Base-by-base conservation (phyloP, 2,329 filamentous ascomycete species). In the Davidsoniella virescens region DNA sequence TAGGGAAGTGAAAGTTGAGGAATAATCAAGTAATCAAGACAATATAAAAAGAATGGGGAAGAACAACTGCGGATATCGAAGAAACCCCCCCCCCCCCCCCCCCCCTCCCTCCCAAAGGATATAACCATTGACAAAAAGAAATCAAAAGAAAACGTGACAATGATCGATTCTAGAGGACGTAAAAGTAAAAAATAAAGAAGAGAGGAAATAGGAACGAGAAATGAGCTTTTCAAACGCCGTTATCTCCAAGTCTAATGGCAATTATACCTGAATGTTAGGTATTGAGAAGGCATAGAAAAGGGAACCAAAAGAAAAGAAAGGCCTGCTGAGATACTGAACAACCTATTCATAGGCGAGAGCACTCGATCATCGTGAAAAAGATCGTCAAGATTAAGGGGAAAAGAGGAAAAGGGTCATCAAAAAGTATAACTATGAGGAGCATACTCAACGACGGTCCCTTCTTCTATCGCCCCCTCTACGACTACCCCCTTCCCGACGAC, bases 401-500 rank as follows among this genome's bases (percentile, higher is more conserved):
- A 40, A 49, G 14, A 44, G 9, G 9, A 33, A 20, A 42, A 26
- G 9, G 14, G 23, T 18, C 18, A 33, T 33, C 29, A 12, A 33
- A 33, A 33, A 33, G 12, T 12, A 33, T 8, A 12, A 33, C 29
- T 33, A 12, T 12, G 10, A 33, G 29, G 29, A 2, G 4, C 14
- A 16, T 5, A 7, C 10, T 39, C 29, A 52, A 18, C 47, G 42
- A 33, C 47, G 51, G 10, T 49, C 51, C 14, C 47, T 38, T 52
- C 47, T 52, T 17, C 46, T 49, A 6, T 52, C 51, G n/a, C 51
- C 47, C 47, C 51, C 51, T 4, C 49, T 37, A 39, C 41, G 29
- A 36, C 43, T 37, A 20, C 38, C 23, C 17, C 39, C 40, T 10
- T 37, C 23, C 8, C 38, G 42, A 43, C 14, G 43, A 4, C 12